phyloP scores from a whole-genome alignment of 495 filamentous ascomycete species.

The Rhypophila decipiens region DNA sequence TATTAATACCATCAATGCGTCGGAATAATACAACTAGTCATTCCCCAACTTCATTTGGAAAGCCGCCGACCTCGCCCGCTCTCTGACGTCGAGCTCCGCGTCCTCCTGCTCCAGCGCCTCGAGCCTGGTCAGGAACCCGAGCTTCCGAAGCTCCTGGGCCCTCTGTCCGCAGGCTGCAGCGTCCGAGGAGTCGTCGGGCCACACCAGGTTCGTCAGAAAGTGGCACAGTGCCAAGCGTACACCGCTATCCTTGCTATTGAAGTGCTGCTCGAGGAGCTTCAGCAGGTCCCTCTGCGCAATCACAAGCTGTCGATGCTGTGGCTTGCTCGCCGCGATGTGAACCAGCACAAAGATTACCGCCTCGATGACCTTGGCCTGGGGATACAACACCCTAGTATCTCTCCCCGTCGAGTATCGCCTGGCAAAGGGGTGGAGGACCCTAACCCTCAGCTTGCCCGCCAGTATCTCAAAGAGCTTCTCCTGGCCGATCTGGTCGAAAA shows the following conservation, averaged over 20 bases:
- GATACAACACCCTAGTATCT: constrained; percentile 35
- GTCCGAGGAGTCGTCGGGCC: constrained; percentile 67
- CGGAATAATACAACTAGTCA: neutral
- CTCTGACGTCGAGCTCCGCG: constrained; percentile 72
- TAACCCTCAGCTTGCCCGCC: constrained; percentile 60
- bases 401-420: constrained; percentile 17
- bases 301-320: constrained; percentile 63
- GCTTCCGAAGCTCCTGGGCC: constrained; percentile 56
- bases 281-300: constrained; percentile 52
- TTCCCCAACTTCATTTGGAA: constrained; percentile 50
- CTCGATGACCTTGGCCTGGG: constrained; percentile 65
- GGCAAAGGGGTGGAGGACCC: constrained; percentile 40
- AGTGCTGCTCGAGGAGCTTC: constrained; percentile 62
- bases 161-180: constrained; percentile 53
- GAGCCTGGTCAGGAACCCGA: constrained; percentile 66
- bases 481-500: constrained; percentile 72
- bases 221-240: constrained; percentile 73
- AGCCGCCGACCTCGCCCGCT: constrained; percentile 73
- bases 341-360: constrained; percentile 71
- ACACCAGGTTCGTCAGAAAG: constrained; percentile 77
- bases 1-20: neutral
- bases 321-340: constrained; percentile 74
- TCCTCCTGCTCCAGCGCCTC: constrained; percentile 58
- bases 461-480: constrained; percentile 70
- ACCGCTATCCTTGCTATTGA: constrained; percentile 60